Base-by-base conservation (phyloP, 495 filamentous ascomycete species). In the Daldinia caldariorum region DNA sequence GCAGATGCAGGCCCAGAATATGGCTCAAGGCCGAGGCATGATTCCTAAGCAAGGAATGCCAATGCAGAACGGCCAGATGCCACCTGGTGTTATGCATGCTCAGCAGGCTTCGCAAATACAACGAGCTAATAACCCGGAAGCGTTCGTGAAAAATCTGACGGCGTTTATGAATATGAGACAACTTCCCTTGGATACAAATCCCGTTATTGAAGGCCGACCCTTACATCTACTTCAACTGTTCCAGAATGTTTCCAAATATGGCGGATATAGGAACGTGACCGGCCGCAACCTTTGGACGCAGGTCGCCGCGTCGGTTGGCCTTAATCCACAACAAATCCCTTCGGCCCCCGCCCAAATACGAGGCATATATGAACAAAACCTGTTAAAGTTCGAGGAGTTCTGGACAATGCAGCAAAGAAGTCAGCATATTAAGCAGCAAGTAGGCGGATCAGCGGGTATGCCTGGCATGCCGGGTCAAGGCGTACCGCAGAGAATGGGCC, bases 171-270 rank as follows among this genome's bases (percentile, higher is more conserved):
- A 83, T 61, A 82, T 83, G 65, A 87, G 89, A 63, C 87, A 88
- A 38, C 82, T 89, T 18, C 89, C 88, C 0, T 83, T 97, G 34
- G 90, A 94, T 37, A 79, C 79, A 3, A 89, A 88, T 63, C 93
- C 94, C 0, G 77, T 84, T 10, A 86, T 97, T 50, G 87, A 86
- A 32, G 90, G 90, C 49, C 89, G 92, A 29, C 84, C 83, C 0
- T 82, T 97, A 41, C 87, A 89, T 69, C 78, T 96, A 39, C 84
- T 91, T 55, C 87, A 89, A 51, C 84, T 99, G 7, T 97, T 92
- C 80, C 86, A 86, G 43, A 81, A 84, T 1, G 91, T 97, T 6
- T 91, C 89, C 68, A 85, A 91, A 74, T 75, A 73, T 26, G 90
- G 91, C 16, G 95, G 95, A 2, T 97, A 90, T 39, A 90, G 88